Conservation (phyloP, 345 rosid genomes). For the Eucalyptus rudis region DNA sequence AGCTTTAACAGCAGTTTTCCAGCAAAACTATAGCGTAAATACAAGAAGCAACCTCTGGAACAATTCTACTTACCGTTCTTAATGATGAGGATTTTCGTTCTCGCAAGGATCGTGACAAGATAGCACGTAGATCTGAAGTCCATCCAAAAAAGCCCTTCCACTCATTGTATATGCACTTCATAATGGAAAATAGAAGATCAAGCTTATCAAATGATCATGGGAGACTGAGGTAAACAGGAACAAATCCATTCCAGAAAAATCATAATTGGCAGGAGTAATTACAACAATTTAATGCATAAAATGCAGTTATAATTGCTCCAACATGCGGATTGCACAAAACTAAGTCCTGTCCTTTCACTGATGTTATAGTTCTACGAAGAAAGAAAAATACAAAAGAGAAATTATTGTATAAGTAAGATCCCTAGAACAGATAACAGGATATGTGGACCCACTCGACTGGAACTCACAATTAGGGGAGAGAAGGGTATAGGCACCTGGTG, state of each 20-base stretch:
- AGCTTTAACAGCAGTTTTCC: background rate
- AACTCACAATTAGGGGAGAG: background rate
- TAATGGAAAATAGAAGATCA: background rate
- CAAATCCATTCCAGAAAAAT: background rate
- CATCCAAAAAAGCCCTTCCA: conserved; percentile 85
- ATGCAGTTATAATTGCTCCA: background rate
- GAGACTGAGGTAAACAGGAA: too few relatives aligned
- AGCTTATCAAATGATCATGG: too few relatives aligned
- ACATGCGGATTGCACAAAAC: background rate
- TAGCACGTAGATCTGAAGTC: conserved; percentile 46
- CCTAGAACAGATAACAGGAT: background rate
- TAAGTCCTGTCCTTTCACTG: background rate
- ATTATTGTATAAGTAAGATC: background rate
- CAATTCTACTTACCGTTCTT: conserved; percentile 33
- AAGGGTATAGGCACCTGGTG: background rate
- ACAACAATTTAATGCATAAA: background rate
- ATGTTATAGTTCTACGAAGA: background rate
- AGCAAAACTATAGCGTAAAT: background rate
- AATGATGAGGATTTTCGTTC: conserved; percentile 46
- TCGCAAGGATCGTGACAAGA: conserved; percentile 61
- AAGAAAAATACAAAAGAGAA: background rate
- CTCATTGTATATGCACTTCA: conserved; percentile 76
- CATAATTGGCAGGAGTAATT: background rate
- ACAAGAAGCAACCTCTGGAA: background rate
- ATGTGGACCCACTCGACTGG: background rate